Percentiles rank a stretch among this genome's conserved stretches.
Evolutionary conservation across 345 rosid species (phyloP).

Genomic region (Theobroma cacao): DNA sequence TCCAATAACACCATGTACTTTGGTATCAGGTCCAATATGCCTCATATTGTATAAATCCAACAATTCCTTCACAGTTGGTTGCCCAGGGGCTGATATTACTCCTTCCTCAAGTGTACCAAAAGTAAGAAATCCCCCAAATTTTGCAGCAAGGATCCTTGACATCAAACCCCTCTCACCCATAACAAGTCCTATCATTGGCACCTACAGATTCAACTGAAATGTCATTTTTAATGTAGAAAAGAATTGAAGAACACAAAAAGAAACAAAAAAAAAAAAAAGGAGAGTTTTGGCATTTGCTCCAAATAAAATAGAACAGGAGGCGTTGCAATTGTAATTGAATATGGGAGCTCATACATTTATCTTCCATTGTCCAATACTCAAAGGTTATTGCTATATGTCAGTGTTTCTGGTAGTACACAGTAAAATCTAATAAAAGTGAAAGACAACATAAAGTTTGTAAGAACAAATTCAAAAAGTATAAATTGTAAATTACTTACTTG

Average conservation of each 20-base stretch:
- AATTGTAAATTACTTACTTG: slow-evolving; percentile 33
- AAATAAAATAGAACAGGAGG: neutral
- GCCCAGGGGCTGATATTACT: slow-evolving; percentile 54
- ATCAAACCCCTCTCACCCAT: slow-evolving; percentile 66
- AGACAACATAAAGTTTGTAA: neutral
- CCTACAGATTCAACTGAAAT: slow-evolving; percentile 30
- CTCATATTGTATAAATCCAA: slow-evolving; percentile 52
- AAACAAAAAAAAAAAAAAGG: no score
- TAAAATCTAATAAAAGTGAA: neutral
- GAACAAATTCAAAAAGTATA: neutral
- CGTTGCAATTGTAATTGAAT: neutral
- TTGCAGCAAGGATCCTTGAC: slow-evolving; percentile 55
- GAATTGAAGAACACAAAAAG: neutral
- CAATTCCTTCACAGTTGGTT: slow-evolving; percentile 51
- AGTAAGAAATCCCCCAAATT: slow-evolving; percentile 59
- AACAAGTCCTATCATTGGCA: slow-evolving; percentile 52
- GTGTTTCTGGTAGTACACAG: neutral
- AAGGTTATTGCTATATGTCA: neutral
- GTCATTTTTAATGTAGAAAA: slow-evolving; percentile 8
- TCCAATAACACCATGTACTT: slow-evolving; percentile 65
- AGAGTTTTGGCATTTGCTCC: neutral
- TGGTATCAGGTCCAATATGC: slow-evolving; percentile 51
- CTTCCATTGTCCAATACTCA: neutral
- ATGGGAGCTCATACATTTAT: neutral
- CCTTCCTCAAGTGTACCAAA: slow-evolving; percentile 54